These are phyloP conservation scores for Cynanchum wilfordii DNA, from an alignment of 257 asterid species.

Conservation along the genomic window DNA sequence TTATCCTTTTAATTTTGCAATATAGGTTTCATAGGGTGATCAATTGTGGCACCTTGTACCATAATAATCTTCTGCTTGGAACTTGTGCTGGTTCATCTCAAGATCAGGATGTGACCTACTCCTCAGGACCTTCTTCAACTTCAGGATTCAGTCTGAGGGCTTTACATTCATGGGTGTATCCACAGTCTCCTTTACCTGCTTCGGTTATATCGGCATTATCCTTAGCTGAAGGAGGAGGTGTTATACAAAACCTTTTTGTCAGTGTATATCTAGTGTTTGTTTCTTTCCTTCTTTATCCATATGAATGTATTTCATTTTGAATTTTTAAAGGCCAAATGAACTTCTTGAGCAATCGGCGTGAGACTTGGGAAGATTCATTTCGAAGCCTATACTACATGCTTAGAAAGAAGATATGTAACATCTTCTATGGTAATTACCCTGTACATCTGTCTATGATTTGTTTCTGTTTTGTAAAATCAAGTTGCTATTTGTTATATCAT, in stretches of 20 bases:
- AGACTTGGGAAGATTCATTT: constrained; percentile 87
- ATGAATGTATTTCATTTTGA: constrained; percentile 8
- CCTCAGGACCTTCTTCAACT: constrained; percentile 36
- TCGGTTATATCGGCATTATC: constrained; percentile 71
- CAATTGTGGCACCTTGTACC: constrained; percentile 38
- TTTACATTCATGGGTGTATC: constrained; percentile 81
- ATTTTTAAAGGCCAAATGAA: constrained; percentile 50
- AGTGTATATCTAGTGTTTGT: constrained; percentile 11
- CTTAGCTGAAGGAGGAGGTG: constrained; percentile 65
- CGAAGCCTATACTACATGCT: constrained; percentile 88
- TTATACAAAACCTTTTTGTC: constrained; percentile 13
- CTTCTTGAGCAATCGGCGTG: constrained; percentile 71
- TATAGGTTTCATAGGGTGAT: constrained; percentile 79
- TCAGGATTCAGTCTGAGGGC: constrained; percentile 21
- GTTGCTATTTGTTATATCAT: background rate
- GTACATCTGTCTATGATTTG: background rate
- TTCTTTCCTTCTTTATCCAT: constrained; percentile 12
- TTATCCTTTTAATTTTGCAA: constrained; percentile 24
- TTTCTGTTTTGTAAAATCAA: background rate
- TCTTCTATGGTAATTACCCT: constrained; percentile 66
- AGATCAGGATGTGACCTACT: constrained; percentile 25
- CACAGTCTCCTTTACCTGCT: constrained; percentile 75
- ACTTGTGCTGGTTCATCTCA: constrained; percentile 23
- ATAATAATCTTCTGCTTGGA: constrained; percentile 31
- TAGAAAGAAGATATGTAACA: constrained; percentile 62